Evolutionary conservation across 176 grass and related monocot species (phyloP).

Genomic region (Areca catechu): DNA sequence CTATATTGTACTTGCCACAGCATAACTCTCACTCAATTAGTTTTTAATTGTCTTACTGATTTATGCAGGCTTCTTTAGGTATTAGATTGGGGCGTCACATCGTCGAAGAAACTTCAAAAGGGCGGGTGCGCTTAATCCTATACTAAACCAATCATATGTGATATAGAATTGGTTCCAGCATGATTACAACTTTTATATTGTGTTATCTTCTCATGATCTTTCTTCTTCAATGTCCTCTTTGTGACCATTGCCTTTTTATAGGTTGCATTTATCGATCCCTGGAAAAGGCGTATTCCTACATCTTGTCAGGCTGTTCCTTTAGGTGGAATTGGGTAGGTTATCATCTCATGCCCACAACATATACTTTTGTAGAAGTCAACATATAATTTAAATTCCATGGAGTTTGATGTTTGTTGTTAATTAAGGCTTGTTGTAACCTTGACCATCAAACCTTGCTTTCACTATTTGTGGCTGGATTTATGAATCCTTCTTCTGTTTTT

Average conservation of each 20-base stretch:
- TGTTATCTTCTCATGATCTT: conserved; percentile 1
- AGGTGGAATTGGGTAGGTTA: conserved; percentile 89
- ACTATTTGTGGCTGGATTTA: too few relatives aligned
- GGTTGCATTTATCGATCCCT: conserved; percentile 80
- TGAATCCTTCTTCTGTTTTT: too few relatives aligned
- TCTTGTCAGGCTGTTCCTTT: conserved; percentile 85
- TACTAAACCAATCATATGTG: conserved; percentile 6
- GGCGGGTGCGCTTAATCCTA: conserved; percentile 52
- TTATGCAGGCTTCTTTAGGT: conserved; percentile 60
- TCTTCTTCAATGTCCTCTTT: neutral
- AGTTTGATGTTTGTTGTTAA: conserved; percentile 1
- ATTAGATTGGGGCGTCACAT: conserved; percentile 68
- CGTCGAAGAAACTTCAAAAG: conserved; percentile 75
- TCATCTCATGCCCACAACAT: neutral
- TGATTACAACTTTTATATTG: conserved; percentile 4
- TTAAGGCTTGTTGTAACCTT: neutral
- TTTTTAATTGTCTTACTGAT: conserved; percentile 12
- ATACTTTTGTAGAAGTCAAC: too few relatives aligned
- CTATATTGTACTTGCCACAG: too few relatives aligned
- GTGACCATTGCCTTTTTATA: conserved; percentile 12
- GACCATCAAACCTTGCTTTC: neutral
- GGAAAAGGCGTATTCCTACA: conserved; percentile 55
- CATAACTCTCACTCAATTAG: too few relatives aligned
- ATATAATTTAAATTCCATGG: conserved; percentile 10
- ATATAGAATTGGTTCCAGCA: neutral